Percentiles rank a stretch among this genome's conserved stretches.
Evolutionary conservation across 1,284 basidiomycete genomes (phyloP).

Genomic region (Ustilago shanxiensis): DNA sequence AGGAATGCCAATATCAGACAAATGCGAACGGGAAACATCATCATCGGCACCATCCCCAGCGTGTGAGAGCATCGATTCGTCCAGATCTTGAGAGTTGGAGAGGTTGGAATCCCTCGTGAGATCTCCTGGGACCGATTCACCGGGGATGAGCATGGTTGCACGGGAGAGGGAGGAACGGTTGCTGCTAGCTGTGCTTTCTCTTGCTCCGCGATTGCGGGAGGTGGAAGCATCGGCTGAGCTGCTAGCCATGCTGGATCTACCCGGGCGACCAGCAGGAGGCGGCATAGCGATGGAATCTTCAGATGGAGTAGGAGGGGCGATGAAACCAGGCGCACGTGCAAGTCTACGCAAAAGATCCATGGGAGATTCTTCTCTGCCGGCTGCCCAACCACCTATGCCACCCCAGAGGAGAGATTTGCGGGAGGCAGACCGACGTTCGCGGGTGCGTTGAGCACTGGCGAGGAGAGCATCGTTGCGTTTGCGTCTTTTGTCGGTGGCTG

Average conservation of each 20-base stretch:
- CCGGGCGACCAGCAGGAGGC: conserved; percentile 21
- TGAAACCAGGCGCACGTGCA: conserved; percentile 47
- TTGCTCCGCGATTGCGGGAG: conserved; percentile 15
- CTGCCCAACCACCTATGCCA: conserved; percentile 52
- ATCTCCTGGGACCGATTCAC: conserved; percentile 49
- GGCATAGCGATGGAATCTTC: conserved; percentile 47
- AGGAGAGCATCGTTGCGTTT: conserved; percentile 50
- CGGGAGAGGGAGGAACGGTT: conserved; percentile 23
- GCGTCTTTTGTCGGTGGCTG: conserved; percentile 48
- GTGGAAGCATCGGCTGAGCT: conserved; percentile 19
- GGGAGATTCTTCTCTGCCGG: conserved; percentile 53
- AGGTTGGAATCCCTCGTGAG: conserved; percentile 48
- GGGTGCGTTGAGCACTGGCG: conserved; percentile 42
- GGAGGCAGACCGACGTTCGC: conserved; percentile 26
- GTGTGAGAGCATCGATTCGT: background rate
- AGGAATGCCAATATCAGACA: conserved; percentile 43
- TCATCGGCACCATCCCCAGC: conserved; percentile 28
- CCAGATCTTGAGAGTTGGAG: conserved; percentile 20
- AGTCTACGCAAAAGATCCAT: conserved; percentile 51
- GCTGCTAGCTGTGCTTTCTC: conserved; percentile 32
- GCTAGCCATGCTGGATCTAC: conserved; percentile 27
- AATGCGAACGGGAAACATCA: conserved; percentile 24
- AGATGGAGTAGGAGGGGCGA: conserved; percentile 42
- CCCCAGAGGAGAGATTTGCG: conserved; percentile 50
- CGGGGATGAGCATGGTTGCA: conserved; percentile 46